These are phyloP conservation scores for Drechslerella stenobrocha DNA, from an alignment of 2,329 filamentous ascomycete genomes.

Conservation along the genomic window DNA sequence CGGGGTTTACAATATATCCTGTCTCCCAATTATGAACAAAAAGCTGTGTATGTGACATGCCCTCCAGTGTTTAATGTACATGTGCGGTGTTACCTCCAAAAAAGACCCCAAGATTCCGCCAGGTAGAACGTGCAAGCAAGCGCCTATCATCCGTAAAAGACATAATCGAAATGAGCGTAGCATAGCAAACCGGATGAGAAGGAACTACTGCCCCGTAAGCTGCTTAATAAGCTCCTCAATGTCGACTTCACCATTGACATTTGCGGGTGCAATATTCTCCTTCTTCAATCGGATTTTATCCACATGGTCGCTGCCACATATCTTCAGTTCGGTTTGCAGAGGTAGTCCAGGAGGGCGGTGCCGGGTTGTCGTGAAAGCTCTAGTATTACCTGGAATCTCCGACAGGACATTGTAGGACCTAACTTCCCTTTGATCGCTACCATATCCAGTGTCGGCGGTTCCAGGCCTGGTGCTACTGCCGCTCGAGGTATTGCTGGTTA, in stretches of 20 bases:
- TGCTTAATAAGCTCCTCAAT: slow-evolving; percentile 44
- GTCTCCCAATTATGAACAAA: not conserved
- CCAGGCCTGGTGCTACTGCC: not conserved
- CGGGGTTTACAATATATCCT: too few species aligned
- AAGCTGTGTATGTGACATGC: not conserved
- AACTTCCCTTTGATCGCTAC: slow-evolving; percentile 8
- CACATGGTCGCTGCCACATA: slow-evolving; percentile 10
- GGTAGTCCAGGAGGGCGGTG: slow-evolving; percentile 27
- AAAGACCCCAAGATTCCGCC: not conserved
- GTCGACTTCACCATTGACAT: slow-evolving; percentile 22
- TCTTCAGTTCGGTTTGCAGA: slow-evolving; percentile 34
- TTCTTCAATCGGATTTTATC: slow-evolving; percentile 15
- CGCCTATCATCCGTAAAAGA: not conserved
- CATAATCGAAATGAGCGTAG: not conserved
- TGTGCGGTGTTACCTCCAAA: not conserved
- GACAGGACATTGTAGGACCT: slow-evolving; percentile 13
- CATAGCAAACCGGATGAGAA: not conserved
- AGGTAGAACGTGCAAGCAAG: not conserved
- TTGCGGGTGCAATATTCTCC: slow-evolving; percentile 31
- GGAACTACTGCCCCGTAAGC: slow-evolving; percentile 26
- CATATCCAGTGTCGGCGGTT: slow-evolving; percentile 1
- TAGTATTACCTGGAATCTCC: slow-evolving; percentile 20
- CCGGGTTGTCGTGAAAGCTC: slow-evolving; percentile 2
- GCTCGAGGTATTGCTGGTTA: slow-evolving; percentile 4
- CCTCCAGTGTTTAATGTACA: not conserved